Base-by-base conservation (phyloP, 805 yeast genomes). In the Hanseniaspora taiwanica region DNA sequence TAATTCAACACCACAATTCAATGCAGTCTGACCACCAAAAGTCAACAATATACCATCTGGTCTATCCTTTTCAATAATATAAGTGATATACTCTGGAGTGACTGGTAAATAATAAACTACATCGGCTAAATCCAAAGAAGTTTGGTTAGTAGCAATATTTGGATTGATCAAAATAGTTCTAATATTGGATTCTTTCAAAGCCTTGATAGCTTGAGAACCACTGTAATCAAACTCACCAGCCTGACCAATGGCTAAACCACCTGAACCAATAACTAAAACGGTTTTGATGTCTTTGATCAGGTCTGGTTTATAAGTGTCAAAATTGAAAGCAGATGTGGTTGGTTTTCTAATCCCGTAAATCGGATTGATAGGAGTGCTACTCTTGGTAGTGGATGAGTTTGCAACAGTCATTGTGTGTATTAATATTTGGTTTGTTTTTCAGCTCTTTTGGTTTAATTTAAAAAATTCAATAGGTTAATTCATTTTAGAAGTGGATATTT, bases 211-310 rank as follows among this genome's bases (percentile, higher is more conserved):
- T 67, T 91, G 98, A 42, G 96, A 85, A 56, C 98, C 98, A 36
- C 96, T 86, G 67, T 91, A 91, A 63, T 91, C 98, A 57, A 91
- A 91, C 66, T 91, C 98, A 64, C 98, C 98, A 48, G 98, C 98
- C 69, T 91, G 98, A 50, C 98, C 98, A 59, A 91, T 91, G 42
- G 95, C 83, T 54, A 91, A 71, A 60, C 98, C 98, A 69, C 98
- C 98, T 39, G 96, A 87, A 55, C 98, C 98, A 55, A 91, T 74
- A 43, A 86, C 89, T 50, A 86, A 74, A 24, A 86, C 96, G 4
- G 53, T 46, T 14, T 53, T 48, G n/a, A 58, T 52, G 44, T 51
- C 55, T 39, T 56, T 53, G 13, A 58, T 49, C 37, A 59, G 42
- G 45, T 58, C 54, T 8, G 62, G 62, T 18, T 50, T 50, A 43